These are phyloP conservation scores for Phytophthora macrochlamydospora DNA, from an alignment of 352 stramenopile species.

Conservation along the genomic window DNA sequence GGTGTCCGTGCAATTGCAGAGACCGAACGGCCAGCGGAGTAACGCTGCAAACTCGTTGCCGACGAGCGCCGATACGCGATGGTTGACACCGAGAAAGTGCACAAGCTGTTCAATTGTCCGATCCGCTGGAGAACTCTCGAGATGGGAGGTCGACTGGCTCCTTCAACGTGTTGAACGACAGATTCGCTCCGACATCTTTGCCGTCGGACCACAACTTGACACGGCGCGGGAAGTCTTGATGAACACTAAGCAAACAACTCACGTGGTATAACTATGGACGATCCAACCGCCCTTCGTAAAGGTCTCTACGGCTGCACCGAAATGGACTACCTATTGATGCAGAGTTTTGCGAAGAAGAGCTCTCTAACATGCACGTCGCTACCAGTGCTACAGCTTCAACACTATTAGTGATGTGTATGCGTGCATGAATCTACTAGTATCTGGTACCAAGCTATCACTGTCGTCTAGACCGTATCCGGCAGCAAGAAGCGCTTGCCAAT, in stretches of 20 bases:
- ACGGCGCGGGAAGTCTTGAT: not conserved
- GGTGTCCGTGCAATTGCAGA: constrained; percentile 19
- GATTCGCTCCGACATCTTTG: constrained; percentile 21
- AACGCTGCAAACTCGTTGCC: constrained; percentile 8
- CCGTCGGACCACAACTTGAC: constrained; percentile 30
- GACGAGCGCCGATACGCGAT: constrained; percentile 11
- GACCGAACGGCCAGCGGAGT: constrained; percentile 20
- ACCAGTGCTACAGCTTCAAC: not conserved
- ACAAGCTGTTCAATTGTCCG: not conserved
- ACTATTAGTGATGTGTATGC: not conserved
- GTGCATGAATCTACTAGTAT: not conserved
- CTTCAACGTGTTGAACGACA: not conserved
- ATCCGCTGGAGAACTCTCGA: constrained; percentile 26
- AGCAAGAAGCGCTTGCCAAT: constrained; percentile 78
- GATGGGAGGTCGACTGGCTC: constrained; percentile 27
- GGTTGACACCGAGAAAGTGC: constrained; percentile 13
- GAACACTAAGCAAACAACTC: not conserved
- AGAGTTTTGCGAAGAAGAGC: too few species aligned
- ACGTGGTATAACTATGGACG: not conserved
- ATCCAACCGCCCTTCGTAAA: not conserved
- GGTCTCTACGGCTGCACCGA: not conserved
- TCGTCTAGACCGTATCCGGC: constrained; percentile 45
- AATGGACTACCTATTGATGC: constrained; percentile 8
- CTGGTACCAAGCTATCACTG: not conserved
- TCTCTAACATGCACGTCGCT: too few species aligned